Evolutionary conservation across 495 filamentous ascomycete species (phyloP).

Genomic region (Aspergillus egyptiacus): DNA sequence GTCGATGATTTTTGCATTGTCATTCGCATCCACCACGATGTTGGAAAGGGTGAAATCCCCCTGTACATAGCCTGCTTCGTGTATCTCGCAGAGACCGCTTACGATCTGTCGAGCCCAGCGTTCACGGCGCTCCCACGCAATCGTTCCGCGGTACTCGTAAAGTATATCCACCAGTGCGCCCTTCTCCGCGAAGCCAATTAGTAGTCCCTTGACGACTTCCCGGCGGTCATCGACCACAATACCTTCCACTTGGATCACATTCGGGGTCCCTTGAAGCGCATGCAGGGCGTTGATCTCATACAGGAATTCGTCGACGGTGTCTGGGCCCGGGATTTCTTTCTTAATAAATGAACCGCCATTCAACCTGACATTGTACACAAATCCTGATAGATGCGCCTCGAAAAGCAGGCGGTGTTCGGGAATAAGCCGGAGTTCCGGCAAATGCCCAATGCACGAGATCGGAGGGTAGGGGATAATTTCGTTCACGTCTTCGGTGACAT

Average conservation of each 20-base stretch:
- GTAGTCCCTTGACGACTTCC: constrained; percentile 74
- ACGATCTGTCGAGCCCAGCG: constrained; percentile 93
- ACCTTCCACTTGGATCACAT: constrained; percentile 83
- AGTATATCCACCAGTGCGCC: constrained; percentile 88
- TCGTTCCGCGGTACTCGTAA: constrained; percentile 59
- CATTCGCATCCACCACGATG: constrained; percentile 80
- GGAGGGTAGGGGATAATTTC: constrained; percentile 90
- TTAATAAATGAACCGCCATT: constrained; percentile 73
- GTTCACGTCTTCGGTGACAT: constrained; percentile 96
- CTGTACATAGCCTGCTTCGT: constrained; percentile 94
- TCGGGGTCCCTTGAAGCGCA: constrained; percentile 61
- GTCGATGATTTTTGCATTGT: constrained; percentile 94
- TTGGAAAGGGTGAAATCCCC: constrained; percentile 97
- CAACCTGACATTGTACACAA: constrained; percentile 88
- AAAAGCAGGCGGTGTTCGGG: constrained; percentile 73
- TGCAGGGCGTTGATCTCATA: constrained; percentile 96
- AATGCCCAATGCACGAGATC: constrained; percentile 65
- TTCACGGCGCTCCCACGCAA: constrained; percentile 73
- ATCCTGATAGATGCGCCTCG: constrained; percentile 88
- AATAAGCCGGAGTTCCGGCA: constrained; percentile 57
- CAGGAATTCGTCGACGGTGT: constrained; percentile 93
- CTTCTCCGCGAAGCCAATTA: constrained; percentile 84
- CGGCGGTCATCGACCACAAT: constrained; percentile 79
- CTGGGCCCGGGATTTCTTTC: constrained; percentile 95
- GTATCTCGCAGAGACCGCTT: constrained; percentile 82